Base-by-base conservation (phyloP, 441 rosid genomes). In the Gossypium trilobum region DNA sequence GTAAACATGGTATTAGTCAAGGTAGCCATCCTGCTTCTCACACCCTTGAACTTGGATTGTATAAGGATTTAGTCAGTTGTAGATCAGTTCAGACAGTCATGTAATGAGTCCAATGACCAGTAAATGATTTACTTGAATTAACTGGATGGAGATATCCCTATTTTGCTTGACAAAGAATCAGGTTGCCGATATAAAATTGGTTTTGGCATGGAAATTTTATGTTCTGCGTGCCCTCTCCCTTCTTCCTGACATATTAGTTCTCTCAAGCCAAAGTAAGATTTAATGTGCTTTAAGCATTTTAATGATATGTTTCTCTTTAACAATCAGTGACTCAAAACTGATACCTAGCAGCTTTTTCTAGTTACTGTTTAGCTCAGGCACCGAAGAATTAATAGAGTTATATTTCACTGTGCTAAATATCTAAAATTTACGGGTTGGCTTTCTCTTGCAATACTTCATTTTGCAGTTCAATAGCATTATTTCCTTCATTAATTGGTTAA, bases 1-100 rank as follows among this genome's bases (percentile, higher is more conserved):
- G 20, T 73, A 66, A 27, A 50, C 73, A 22, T 23, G 73, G 22
- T 54, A 60, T 63, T 72, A 73, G 73, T 42, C 71, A 56, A 58
- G 22, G 56, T 14, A 66, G 56, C 56, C 27, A 14, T 27, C 46
- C 25, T 51, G 11, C 51, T 51, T 51, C n/a, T 27, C 11, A 51
- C 58, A 52, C 39, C 36, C 67, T 16, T 16, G 50, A 5, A 55
- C 27, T 2, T 55, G 27, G 59, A 55, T 55, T 55, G 22, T 55
- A 13, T 20, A 20, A 19, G 29, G 59, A 63, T 36, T 68, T 52
- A 7, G 60, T 71, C 62, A 52, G 31, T 29, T 19, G 57, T 33
- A 48, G 14, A 46, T 62, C 48, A 50, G 63, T 73, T 60, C 65
- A 70, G 65, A 58, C 65, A 42, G 27, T 56, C 11, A 5, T 56